Evolutionary conservation across 345 rosid species (phyloP).

Genomic region (Citrus mangshanensis): DNA sequence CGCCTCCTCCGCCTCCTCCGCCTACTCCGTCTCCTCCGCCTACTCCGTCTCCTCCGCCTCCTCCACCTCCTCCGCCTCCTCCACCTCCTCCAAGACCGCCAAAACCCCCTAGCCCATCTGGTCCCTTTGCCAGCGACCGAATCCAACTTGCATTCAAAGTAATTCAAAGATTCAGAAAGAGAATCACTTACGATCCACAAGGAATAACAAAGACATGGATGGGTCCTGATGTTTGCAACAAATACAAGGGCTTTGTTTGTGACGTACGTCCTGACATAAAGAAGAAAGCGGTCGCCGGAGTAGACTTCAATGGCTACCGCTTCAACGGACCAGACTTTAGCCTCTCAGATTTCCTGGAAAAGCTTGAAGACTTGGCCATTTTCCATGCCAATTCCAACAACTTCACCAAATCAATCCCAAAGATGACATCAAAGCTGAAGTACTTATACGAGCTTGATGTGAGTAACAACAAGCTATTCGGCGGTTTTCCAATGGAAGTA

Average conservation of each 20-base stretch:
- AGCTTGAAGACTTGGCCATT: constrained; percentile 38
- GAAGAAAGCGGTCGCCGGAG: constrained; percentile 24
- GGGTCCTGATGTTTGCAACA: constrained; percentile 21
- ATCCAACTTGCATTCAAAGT: constrained; percentile 5
- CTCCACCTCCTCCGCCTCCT: accelerated
- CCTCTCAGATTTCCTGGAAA: constrained; percentile 23
- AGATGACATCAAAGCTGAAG: neutral
- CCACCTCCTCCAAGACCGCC: accelerated
- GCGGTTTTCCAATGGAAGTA: constrained; percentile 35
- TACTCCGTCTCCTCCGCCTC: accelerated
- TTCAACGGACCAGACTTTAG: constrained; percentile 20
- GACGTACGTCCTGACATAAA: constrained; percentile 19
- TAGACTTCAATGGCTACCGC: constrained; percentile 39
- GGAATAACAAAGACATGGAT: constrained; percentile 19
- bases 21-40: neutral
- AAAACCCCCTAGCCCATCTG: accelerated
- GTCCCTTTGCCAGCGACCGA: neutral
- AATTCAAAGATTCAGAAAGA: constrained; percentile 25
- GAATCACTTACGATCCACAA: neutral
- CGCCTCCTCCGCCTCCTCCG: accelerated
- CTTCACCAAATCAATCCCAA: constrained; percentile 28
- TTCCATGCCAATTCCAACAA: constrained; percentile 54
- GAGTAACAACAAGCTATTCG: constrained; percentile 45
- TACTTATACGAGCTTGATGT: constrained; percentile 52
- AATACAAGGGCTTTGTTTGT: constrained; percentile 39